These are phyloP conservation scores for Xylaria castorea DNA, from an alignment of 495 filamentous ascomycete species.

Conservation along the genomic window DNA sequence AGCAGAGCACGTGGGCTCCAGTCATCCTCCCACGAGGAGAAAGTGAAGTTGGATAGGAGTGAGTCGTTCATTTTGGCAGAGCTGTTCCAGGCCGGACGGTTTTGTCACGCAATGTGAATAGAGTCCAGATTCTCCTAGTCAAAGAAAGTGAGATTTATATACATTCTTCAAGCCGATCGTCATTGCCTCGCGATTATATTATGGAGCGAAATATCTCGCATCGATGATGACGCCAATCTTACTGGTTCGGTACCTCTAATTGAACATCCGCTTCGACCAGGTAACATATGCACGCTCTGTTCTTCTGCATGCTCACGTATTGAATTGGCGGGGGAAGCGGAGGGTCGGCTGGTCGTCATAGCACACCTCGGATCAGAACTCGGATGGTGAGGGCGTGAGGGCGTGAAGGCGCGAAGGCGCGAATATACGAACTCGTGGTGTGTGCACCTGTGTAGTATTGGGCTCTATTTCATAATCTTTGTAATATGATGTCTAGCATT, in stretches of 20 bases:
- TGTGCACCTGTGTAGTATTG: not conserved
- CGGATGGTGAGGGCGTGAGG: slow-evolving; percentile 1
- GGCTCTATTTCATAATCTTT: not conserved
- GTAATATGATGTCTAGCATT: not conserved
- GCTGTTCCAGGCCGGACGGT: not conserved
- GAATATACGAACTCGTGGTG: not conserved
- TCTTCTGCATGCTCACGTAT: not conserved
- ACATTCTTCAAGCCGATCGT: not conserved
- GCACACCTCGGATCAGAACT: not conserved
- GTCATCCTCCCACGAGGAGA: not conserved
- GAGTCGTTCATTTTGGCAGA: slow-evolving; percentile 24
- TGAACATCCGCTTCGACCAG: not conserved
- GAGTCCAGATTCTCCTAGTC: not conserved
- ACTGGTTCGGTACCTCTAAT: not conserved
- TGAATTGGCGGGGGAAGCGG: slow-evolving; percentile 1
- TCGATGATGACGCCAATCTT: not conserved
- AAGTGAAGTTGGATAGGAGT: not conserved
- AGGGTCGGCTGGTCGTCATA: slow-evolving; percentile 14
- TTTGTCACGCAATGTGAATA: not conserved
- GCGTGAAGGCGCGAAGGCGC: slow-evolving; percentile 2
- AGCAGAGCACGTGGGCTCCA: slow-evolving; percentile 4
- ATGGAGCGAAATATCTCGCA: not conserved
- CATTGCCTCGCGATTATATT: not conserved
- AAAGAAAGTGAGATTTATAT: not conserved
- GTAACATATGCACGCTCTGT: not conserved